Conservation (phyloP, 2,329 filamentous ascomycete species). For the Arthrobotrys conoides region DNA sequence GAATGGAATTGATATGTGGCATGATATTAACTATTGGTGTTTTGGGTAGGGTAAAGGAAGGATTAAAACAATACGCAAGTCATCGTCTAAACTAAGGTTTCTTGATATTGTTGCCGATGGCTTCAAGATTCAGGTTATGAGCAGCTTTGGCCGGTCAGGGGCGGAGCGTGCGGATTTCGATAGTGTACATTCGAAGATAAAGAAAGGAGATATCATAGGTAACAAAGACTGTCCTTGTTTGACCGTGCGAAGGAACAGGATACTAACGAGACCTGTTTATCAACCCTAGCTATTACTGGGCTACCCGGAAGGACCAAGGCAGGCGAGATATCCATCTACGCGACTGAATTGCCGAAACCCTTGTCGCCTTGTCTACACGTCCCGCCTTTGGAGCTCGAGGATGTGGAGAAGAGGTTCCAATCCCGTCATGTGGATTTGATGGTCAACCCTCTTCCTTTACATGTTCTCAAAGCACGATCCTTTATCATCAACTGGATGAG, state of each 20-base stretch:
- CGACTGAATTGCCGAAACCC: slow-evolving; percentile 77
- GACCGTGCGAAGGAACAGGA: slow-evolving; percentile 45
- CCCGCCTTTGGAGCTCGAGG: slow-evolving; percentile 78
- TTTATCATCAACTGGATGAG: slow-evolving; percentile 81
- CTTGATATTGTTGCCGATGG: slow-evolving; percentile 83
- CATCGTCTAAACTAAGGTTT: slow-evolving; percentile 85
- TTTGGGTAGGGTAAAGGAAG: slow-evolving; percentile 74
- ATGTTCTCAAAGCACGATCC: slow-evolving; percentile 81
- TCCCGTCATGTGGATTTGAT: slow-evolving; percentile 90
- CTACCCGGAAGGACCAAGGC: slow-evolving; percentile 77
- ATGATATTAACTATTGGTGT: slow-evolving; percentile 59
- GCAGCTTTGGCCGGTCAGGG: slow-evolving; percentile 74
- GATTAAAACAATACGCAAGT: slow-evolving; percentile 78
- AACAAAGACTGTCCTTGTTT: slow-evolving; percentile 67
- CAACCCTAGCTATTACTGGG: slow-evolving; percentile 76
- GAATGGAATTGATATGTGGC: background rate
- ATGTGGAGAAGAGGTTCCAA: slow-evolving; percentile 80
- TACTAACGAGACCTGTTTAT: slow-evolving; percentile 9
- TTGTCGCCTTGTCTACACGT: slow-evolving; percentile 84
- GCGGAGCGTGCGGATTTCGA: slow-evolving; percentile 8
- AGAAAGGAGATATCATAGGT: slow-evolving; percentile 86
- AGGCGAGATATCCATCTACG: slow-evolving; percentile 83
- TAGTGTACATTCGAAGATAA: slow-evolving; percentile 21
- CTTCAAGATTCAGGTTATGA: slow-evolving; percentile 80
- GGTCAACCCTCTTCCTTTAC: slow-evolving; percentile 77